Evolutionary conservation across 2,329 filamentous ascomycete species (phyloP).

Genomic region (Lasiodiplodia sp.): DNA sequence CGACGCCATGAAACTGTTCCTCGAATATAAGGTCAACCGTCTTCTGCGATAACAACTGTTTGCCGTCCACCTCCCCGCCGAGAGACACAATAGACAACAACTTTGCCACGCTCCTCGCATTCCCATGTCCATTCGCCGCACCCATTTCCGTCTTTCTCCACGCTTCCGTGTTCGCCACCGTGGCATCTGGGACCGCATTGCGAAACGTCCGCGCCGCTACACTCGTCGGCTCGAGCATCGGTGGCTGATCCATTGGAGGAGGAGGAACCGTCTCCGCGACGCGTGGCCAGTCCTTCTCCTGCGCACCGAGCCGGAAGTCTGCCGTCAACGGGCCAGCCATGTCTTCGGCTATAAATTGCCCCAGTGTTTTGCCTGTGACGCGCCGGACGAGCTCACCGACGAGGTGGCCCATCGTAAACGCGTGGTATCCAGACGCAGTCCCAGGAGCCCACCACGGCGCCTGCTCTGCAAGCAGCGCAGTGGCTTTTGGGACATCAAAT

Average conservation of each 20-base stretch:
- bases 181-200: too few relatives aligned
- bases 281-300: constrained; percentile 2
- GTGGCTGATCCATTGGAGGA: neutral
- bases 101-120: constrained; percentile 52
- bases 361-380: neutral
- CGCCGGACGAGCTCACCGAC: constrained; percentile 4
- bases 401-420: constrained; percentile 9
- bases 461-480: constrained; percentile 13
- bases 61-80: constrained; percentile 44
- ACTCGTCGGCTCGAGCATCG: neutral
- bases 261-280: constrained; percentile 7
- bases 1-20: neutral
- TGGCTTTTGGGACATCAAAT: constrained; percentile 1
- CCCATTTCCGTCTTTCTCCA: neutral
- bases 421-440: constrained; percentile 12
- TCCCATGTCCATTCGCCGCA: constrained; percentile 35
- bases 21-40: neutral
- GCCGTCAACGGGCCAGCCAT: constrained; percentile 13
- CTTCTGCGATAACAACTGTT: constrained; percentile 46
- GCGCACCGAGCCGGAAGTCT: constrained; percentile 21
- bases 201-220: too few relatives aligned
- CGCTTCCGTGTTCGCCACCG: neutral
- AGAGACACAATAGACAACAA: constrained; percentile 52
- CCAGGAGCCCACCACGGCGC: constrained; percentile 14
- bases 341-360: constrained; percentile 12